Base-by-base conservation (phyloP, 1,284 basidiomycete genomes). In the Stereum hirsutum region DNA sequence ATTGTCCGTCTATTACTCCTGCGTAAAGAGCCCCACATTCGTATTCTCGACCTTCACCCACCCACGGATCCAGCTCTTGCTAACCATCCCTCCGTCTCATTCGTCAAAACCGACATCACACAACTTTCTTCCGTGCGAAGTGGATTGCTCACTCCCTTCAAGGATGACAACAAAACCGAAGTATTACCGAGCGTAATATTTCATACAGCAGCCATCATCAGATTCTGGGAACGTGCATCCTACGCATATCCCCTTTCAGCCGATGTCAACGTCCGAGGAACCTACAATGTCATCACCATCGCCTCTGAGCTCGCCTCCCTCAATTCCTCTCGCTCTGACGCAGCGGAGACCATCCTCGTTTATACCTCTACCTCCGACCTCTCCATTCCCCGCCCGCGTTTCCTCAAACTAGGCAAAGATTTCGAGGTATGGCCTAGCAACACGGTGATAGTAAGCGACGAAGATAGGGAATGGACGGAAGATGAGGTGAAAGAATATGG, bases 151-250 rank as follows among this genome's bases (percentile, higher is more conserved):
- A 28, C 42, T 15, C 57, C 54, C 1, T 61, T 62, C 42, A 35
- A 48, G 2, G 45, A 46, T 2, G 21, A 10, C 11, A 35, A 35
- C 15, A n/a, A n/a, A n/a, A 56, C 52, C n/a, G 53, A 54, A 0
- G 23, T 41, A 4, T 54, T 53, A 3, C 58, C 63, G 4, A 50
- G 45, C 10, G 57, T 64, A 6, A 59, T 63, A 30, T 60, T 56
- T 45, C 60, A 63, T 42, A 59, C 55, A 1, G 63, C 61, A 3
- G 61, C 59, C 5, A 48, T 49, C 20, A 62, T 64, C 20, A 57
- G 60, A 17, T 64, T 64, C 49, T 64, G 61, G 59, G 61, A 64
- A 41, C 59, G 63, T 7, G 48, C 50, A 4, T 48, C 52, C 2
- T 64, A 63, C 34, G 55, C 60, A 21, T 62, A 55, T 53, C 21